Conservation (phyloP, 306 rosid species). For the Rosa persica region DNA sequence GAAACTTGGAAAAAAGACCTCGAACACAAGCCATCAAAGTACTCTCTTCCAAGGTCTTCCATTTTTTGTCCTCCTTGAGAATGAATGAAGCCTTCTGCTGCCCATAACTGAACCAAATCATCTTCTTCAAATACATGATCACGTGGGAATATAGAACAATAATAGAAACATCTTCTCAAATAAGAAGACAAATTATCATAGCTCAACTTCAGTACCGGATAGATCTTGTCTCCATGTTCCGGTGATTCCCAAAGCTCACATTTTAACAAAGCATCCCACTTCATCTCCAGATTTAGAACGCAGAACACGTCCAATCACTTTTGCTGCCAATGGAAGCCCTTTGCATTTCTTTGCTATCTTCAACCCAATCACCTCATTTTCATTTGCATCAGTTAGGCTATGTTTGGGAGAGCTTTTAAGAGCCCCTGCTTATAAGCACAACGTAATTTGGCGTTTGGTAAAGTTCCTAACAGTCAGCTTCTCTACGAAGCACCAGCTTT, state of each 20-base stretch:
- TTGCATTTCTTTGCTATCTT: neutral
- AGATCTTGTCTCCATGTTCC: neutral
- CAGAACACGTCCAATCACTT: slow-evolving; percentile 12
- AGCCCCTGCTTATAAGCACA: too few species aligned
- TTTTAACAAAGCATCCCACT: neutral
- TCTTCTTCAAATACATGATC: slow-evolving; percentile 13
- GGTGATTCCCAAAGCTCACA: neutral
- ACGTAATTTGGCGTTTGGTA: too few species aligned
- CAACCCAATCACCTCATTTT: slow-evolving; percentile 16
- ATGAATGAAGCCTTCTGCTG: slow-evolving; percentile 29
- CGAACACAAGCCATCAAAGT: slow-evolving; percentile 5
- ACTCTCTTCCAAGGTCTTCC: slow-evolving; percentile 27
- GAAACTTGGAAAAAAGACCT: slow-evolving; percentile 17
- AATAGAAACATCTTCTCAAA: slow-evolving; percentile 25
- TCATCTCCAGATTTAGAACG: neutral
- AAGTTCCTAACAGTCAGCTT: too few species aligned
- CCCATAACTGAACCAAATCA: slow-evolving; percentile 30
- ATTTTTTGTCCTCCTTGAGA: slow-evolving; percentile 5
- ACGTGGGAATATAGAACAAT: slow-evolving; percentile 27
- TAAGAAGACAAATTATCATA: slow-evolving; percentile 24
- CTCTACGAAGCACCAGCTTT: too few species aligned
- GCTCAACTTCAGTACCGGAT: slow-evolving; percentile 12
- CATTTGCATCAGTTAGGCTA: neutral
- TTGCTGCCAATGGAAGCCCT: neutral
- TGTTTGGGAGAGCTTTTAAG: too few species aligned